A percentile compares a stretch with the other conserved stretches of the same genome.
Evolutionary conservation across 108 stramenopile species (phyloP).

Genomic region (Skeletonema potamos): DNA sequence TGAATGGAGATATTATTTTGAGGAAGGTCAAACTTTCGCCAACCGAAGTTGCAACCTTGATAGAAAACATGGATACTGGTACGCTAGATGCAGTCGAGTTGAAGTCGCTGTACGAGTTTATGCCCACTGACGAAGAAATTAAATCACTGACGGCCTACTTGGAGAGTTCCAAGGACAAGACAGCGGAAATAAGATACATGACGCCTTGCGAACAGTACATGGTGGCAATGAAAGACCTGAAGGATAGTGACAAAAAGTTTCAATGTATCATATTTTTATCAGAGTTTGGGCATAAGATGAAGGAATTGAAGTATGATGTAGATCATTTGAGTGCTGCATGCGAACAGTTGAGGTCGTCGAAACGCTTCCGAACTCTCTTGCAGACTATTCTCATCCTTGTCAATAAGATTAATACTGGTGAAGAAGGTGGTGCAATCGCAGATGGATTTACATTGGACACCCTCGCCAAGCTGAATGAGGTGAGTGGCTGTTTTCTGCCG

Average conservation of each 20-base stretch:
- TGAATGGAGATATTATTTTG: slow-evolving; percentile 88
- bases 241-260: slow-evolving; percentile 55
- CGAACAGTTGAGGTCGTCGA: slow-evolving; percentile 64
- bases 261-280: slow-evolving; percentile 67
- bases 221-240: slow-evolving; percentile 58
- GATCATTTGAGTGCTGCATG: slow-evolving; percentile 62
- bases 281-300: slow-evolving; percentile 58
- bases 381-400: slow-evolving; percentile 80
- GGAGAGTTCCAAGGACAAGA: slow-evolving; percentile 27
- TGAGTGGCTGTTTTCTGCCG: slow-evolving; percentile 8
- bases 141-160: slow-evolving; percentile 48
- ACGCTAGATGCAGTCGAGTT: slow-evolving; percentile 63
- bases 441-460: slow-evolving; percentile 91
- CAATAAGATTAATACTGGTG: slow-evolving; percentile 86
- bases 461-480: slow-evolving; percentile 85
- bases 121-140: slow-evolving; percentile 69
- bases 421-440: slow-evolving; percentile 60
- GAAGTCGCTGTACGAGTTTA: slow-evolving; percentile 67
- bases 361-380: slow-evolving; percentile 66
- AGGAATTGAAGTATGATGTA: slow-evolving; percentile 55
- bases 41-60: slow-evolving; percentile 53
- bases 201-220: slow-evolving; percentile 79
- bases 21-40: slow-evolving; percentile 63
- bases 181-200: slow-evolving; percentile 40
- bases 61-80: slow-evolving; percentile 62